Base-by-base conservation (phyloP, 129 eudicot species). In the Silybum marianum region DNA sequence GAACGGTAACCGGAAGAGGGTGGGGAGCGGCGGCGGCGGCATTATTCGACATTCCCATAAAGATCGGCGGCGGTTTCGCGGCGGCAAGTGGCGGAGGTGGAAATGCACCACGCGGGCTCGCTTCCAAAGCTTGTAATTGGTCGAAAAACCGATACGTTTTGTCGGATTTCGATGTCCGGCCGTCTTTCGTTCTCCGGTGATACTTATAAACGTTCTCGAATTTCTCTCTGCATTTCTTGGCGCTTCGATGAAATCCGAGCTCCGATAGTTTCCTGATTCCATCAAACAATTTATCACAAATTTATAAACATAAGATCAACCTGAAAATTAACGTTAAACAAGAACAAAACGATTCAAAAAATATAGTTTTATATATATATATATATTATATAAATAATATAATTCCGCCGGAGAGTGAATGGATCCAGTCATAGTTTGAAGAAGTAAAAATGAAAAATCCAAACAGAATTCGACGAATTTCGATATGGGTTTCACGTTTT, bases 181-280 rank as follows among this genome's bases (percentile, higher is more conserved):
- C 81, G 28, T 85, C 88, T 66, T 87, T 87, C 3, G 87, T 83
- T 26, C 90, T 74, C 79, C 86, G 83, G 73, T 87, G 83, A 74
- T 87, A 87, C 30, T 87, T 87, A 80, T 76, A 83, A 12, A 85
- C 86, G 77, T 77, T 86, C 63, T 86, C 89, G 67, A 86, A 86
- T 36, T 86, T 86, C 79, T 87, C 90, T 60, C 82, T 84, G 81
- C 90, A 87, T 78, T 87, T 87, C 81, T 84, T 87, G 24, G 86
- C 90, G 32, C 84, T 87, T 39, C 88, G 79, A 40, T 84, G 71
- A 46, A 48, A 81, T 48, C 88, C 90, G 18, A 84, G 78, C 76
- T 73, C 88, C 7, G 78, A 74, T 73, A 87, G 66, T 34, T 87
- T 87, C 84, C 88, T 87, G 88, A 70, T 30, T 18, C 12, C 30